Conservation (phyloP, 2,329 filamentous ascomycete genomes). For the Aspergillus pseudoviridinutans region DNA sequence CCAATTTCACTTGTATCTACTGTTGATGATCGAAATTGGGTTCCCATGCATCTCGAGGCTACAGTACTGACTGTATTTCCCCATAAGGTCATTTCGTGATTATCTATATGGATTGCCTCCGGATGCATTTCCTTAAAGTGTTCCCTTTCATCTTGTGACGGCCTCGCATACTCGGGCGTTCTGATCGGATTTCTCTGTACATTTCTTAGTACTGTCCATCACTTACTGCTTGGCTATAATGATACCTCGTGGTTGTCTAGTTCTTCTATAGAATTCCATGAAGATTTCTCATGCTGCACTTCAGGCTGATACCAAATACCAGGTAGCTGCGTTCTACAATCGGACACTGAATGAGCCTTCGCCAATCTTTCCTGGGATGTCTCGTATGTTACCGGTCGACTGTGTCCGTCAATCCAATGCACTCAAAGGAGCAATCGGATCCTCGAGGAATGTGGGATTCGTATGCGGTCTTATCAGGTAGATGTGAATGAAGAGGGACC, state of each 20-base stretch:
- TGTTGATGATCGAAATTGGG: neutral
- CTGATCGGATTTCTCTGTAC: neutral
- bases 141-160: neutral
- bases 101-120: neutral
- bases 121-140: neutral
- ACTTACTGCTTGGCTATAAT: neutral
- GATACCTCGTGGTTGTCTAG: neutral
- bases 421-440: too few species aligned
- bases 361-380: too few species aligned
- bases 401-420: too few species aligned
- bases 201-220: neutral
- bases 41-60: neutral
- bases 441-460: too few species aligned
- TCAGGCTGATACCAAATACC: neutral
- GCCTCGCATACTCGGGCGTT: neutral
- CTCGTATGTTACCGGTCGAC: too few species aligned
- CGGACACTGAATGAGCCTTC: too few species aligned
- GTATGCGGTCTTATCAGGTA: too few species aligned
- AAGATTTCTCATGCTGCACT: neutral
- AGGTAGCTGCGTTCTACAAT: neutral
- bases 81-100: neutral
- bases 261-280: neutral
- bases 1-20: neutral
- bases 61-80: neutral
- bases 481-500: too few species aligned